Percentiles rank a stretch among this genome's conserved stretches.
Evolutionary conservation across 2,329 filamentous ascomycete genomes (phyloP).

Genomic region (Claviceps citrina): DNA sequence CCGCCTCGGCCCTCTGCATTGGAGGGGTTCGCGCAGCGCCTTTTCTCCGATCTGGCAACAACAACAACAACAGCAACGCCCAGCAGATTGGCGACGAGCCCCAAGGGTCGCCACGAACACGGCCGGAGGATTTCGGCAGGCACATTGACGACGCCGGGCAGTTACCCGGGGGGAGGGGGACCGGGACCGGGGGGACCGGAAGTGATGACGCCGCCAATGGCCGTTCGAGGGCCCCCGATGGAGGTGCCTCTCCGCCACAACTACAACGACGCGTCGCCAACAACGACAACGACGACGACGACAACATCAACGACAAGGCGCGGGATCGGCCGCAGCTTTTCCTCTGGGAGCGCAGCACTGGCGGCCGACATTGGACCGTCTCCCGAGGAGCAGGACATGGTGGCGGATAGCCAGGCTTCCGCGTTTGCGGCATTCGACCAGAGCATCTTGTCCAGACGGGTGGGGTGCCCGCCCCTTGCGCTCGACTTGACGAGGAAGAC

Average conservation of each 20-base stretch:
- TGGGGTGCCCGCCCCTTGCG: conserved; percentile 38
- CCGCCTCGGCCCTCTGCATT: conserved; percentile 39
- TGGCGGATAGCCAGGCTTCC: conserved; percentile 35
- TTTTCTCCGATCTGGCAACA: conserved; percentile 43
- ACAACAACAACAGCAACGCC: conserved; percentile 18
- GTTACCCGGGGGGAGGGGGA: conserved; percentile 1
- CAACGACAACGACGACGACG: too few relatives aligned
- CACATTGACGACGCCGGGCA: conserved; percentile 16
- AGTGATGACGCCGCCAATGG: conserved; percentile 14
- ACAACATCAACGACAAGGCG: conserved; percentile 13
- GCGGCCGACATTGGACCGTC: conserved; percentile 12
- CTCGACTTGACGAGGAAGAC: conserved; percentile 20
- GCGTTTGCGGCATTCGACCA: conserved; percentile 51
- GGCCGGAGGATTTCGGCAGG: conserved; percentile 17
- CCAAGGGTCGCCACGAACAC: conserved; percentile 34
- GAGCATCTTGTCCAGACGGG: conserved; percentile 39
- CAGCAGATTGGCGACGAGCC: conserved; percentile 32
- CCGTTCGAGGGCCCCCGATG: conserved; percentile 24
- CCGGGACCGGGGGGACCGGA: conserved; percentile 7
- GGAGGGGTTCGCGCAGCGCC: conserved; percentile 46
- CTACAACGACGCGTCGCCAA: too few relatives aligned
- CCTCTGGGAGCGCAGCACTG: conserved; percentile 20
- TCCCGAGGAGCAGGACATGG: conserved; percentile 18
- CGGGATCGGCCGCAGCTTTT: conserved; percentile 25
- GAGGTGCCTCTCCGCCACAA: conserved; percentile 26